Percentiles rank a stretch among this genome's conserved stretches.
phyloP scores from a whole-genome alignment of 1,139 yeast genomes.

The Saccharomycopsis hybrid region DNA sequence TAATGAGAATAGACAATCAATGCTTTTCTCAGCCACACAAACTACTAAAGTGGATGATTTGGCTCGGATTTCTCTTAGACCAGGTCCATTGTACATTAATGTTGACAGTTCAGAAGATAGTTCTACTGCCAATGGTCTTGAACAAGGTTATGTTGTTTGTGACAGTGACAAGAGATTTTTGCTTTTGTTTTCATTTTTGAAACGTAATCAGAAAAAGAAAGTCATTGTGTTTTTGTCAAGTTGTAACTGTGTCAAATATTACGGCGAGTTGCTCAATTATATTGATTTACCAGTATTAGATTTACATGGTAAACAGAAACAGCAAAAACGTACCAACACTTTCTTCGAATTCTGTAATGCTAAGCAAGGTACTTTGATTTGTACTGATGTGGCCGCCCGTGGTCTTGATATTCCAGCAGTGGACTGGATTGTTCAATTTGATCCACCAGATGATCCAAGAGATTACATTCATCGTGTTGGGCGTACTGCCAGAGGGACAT shows the following conservation, averaged over 20 bases:
- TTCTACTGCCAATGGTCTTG: slow-evolving; percentile 94
- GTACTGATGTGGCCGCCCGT: slow-evolving; percentile 98
- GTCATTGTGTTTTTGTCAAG: slow-evolving; percentile 92
- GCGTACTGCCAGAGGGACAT: slow-evolving; percentile 93
- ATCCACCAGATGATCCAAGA: slow-evolving; percentile 99
- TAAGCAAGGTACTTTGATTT: slow-evolving; percentile 81
- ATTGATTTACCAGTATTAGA: slow-evolving; percentile 95
- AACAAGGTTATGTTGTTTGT: slow-evolving; percentile 97
- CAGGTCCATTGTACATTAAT: slow-evolving; percentile 93
- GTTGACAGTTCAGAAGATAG: slow-evolving; percentile 79
- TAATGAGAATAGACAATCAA: slow-evolving; percentile 87
- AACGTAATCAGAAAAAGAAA: slow-evolving; percentile 84
- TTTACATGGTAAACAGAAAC: slow-evolving; percentile 96
- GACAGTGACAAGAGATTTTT: slow-evolving; percentile 93
- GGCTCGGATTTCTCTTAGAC: slow-evolving; percentile 90
- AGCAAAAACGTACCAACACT: slow-evolving; percentile 95
- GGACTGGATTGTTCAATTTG: slow-evolving; percentile 96
- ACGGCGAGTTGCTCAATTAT: slow-evolving; percentile 88
- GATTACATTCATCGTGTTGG: slow-evolving; percentile 98
- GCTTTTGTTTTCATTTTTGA: slow-evolving; percentile 82
- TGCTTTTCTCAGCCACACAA: slow-evolving; percentile 98
- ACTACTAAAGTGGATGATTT: slow-evolving; percentile 97
- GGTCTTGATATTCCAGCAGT: slow-evolving; percentile 97
- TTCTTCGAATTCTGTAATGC: slow-evolving; percentile 98
- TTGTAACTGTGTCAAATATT: slow-evolving; percentile 94